phyloP scores from a whole-genome alignment of 148 eudicot species.

The Cornus suecica region DNA sequence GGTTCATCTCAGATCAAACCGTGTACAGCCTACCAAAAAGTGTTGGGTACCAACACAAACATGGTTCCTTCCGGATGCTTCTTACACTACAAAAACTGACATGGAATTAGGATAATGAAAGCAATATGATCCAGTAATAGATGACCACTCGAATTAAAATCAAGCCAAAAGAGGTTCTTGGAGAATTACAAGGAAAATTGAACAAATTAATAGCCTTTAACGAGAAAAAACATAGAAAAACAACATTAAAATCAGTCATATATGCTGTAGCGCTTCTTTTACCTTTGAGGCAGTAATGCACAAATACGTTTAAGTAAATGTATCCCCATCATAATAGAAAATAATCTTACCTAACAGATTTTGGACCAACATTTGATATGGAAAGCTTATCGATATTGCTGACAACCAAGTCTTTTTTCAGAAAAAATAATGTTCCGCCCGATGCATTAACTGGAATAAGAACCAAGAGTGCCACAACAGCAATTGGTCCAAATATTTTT shows the following conservation, averaged over 20 bases:
- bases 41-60: too few relatives aligned
- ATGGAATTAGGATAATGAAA: too few relatives aligned
- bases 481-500: conserved; percentile 79
- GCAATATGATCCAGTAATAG: too few relatives aligned
- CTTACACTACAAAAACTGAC: too few relatives aligned
- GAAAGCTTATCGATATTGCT: conserved; percentile 93
- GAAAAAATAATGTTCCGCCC: conserved; percentile 68
- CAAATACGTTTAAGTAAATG: not conserved
- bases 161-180: too few relatives aligned
- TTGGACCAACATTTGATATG: conserved; percentile 80
- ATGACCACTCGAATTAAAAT: too few relatives aligned
- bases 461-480: conserved; percentile 62
- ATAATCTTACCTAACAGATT: conserved; percentile 64
- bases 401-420: conserved; percentile 70
- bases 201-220: not conserved
- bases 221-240: not conserved
- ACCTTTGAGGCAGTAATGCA: not conserved
- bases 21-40: too few relatives aligned
- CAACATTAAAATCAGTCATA: too few relatives aligned
- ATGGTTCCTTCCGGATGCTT: too few relatives aligned
- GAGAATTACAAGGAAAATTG: too few relatives aligned
- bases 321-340: not conserved
- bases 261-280: not conserved
- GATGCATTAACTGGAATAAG: conserved; percentile 87
- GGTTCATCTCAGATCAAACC: too few relatives aligned